Percentiles rank a stretch among this genome's conserved stretches.
Evolutionary conservation across 1,284 basidiomycete species (phyloP).

Genomic region (Limonomyces culmigenus): DNA sequence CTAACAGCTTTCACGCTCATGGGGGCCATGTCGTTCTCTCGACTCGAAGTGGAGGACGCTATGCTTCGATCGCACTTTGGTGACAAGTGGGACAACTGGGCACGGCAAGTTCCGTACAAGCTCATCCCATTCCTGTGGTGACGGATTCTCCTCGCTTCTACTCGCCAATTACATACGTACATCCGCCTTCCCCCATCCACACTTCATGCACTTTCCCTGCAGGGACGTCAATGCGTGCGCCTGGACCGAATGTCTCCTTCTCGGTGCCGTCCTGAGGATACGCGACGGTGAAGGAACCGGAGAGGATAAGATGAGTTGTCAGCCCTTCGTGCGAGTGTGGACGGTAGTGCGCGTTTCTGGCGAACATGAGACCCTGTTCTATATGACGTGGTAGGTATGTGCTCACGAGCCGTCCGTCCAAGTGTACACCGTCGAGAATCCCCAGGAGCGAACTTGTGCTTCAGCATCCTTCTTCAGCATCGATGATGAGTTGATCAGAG

Average conservation of each 20-base stretch:
- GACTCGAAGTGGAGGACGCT: too few relatives aligned
- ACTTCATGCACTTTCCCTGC: slow-evolving; percentile 16
- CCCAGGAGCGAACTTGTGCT: slow-evolving; percentile 14
- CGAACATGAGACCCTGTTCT: not conserved
- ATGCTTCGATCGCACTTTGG: too few relatives aligned
- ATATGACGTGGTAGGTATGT: not conserved
- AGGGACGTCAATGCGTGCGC: slow-evolving; percentile 16
- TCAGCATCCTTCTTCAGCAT: too few relatives aligned
- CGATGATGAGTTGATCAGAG: too few relatives aligned
- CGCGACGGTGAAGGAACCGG: slow-evolving; percentile 13
- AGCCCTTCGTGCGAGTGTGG: slow-evolving; percentile 14
- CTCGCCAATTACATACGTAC: slow-evolving; percentile 18
- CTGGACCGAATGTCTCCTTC: slow-evolving; percentile 15
- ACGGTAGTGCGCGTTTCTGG: slow-evolving; percentile 14
- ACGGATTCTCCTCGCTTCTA: too few relatives aligned
- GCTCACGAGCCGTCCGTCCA: slow-evolving; percentile 17
- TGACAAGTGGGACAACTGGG: too few relatives aligned
- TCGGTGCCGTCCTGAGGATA: slow-evolving; percentile 12
- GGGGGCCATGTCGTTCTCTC: too few relatives aligned
- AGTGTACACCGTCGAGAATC: slow-evolving; percentile 15
- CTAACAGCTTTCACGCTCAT: too few relatives aligned
- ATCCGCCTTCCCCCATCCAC: slow-evolving; percentile 16
- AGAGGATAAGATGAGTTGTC: slow-evolving; percentile 16
- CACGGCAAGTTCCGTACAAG: not conserved
- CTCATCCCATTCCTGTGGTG: not conserved